Conservation (phyloP, 495 filamentous ascomycete species). For the Penicillium bovifimosum region DNA sequence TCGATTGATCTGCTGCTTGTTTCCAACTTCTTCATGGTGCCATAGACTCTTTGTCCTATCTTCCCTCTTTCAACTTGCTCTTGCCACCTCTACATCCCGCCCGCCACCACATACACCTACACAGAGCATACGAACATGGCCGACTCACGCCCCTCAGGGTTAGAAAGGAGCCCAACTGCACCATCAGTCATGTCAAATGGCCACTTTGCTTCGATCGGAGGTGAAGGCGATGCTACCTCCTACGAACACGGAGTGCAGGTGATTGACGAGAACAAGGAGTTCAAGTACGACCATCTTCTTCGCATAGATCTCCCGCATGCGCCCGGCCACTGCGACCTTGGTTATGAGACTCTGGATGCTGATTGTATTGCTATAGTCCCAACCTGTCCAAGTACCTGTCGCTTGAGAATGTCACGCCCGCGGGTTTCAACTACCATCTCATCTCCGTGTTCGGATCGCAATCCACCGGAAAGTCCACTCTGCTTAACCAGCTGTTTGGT, state of each 20-base stretch:
- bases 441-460: constrained; percentile 98
- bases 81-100: constrained; percentile 22
- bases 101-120: constrained; percentile 19
- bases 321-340: not conserved
- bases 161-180: constrained; percentile 42
- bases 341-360: constrained; percentile 8
- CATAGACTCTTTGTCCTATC: not conserved
- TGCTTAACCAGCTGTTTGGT: constrained; percentile 93
- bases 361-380: constrained; percentile 45
- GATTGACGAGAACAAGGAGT: constrained; percentile 90
- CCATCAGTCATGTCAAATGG: constrained; percentile 69
- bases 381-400: constrained; percentile 77
- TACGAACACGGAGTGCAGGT: constrained; percentile 96
- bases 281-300: constrained; percentile 62
- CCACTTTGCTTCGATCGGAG: constrained; percentile 78
- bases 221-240: constrained; percentile 53
- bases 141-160: constrained; percentile 26
- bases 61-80: constrained; percentile 13
- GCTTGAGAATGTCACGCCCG: constrained; percentile 69
- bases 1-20: constrained; percentile 1
- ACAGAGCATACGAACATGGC: constrained; percentile 17
- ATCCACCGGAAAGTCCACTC: constrained; percentile 95
- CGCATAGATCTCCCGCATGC: constrained; percentile 1
- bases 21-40: constrained; percentile 8
- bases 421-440: constrained; percentile 97